phyloP scores from a whole-genome alignment of 805 yeast species.

The Nakazawaea peltata region DNA sequence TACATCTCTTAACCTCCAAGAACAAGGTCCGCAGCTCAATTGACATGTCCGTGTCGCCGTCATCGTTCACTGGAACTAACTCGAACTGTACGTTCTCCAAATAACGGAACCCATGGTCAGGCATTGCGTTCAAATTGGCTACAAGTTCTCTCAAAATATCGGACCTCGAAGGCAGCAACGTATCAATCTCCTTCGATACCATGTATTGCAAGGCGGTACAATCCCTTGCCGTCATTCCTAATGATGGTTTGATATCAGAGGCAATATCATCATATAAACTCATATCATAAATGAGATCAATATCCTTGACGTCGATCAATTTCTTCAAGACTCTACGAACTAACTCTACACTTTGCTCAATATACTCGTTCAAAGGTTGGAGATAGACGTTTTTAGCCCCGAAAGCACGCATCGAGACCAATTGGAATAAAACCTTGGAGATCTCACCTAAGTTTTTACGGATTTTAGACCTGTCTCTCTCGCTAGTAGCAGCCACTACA shows the following conservation, averaged over 20 bases:
- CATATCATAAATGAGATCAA: constrained; percentile 55
- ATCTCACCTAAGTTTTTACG: constrained; percentile 48
- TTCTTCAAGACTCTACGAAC: constrained; percentile 35
- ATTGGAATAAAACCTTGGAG: constrained; percentile 52
- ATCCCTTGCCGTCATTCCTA: constrained; percentile 36
- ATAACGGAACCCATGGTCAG: constrained; percentile 1
- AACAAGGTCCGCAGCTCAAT: constrained; percentile 51
- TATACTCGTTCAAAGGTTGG: constrained; percentile 74
- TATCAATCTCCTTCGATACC: constrained; percentile 32
- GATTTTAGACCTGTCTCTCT: constrained; percentile 12
- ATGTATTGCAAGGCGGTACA: constrained; percentile 35
- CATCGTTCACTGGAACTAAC: constrained; percentile 30
- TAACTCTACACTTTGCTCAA: constrained; percentile 40
- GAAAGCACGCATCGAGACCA: constrained; percentile 64
- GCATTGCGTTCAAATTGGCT: constrained; percentile 4
- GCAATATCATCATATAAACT: constrained; percentile 63
- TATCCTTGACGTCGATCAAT: constrained; percentile 44
- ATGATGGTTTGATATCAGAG: constrained; percentile 34
- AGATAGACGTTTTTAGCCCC: constrained; percentile 52
- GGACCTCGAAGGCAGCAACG: constrained; percentile 35
- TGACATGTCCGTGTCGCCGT: constrained; percentile 41
- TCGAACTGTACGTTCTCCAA: constrained; percentile 4
- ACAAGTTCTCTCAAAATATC: constrained; percentile 30
- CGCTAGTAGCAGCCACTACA: constrained; percentile 1
- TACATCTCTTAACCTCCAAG: constrained; percentile 73